These are phyloP conservation scores for Eucommia ulmoides DNA, from an alignment of 257 asterid species.

Conservation along the genomic window DNA sequence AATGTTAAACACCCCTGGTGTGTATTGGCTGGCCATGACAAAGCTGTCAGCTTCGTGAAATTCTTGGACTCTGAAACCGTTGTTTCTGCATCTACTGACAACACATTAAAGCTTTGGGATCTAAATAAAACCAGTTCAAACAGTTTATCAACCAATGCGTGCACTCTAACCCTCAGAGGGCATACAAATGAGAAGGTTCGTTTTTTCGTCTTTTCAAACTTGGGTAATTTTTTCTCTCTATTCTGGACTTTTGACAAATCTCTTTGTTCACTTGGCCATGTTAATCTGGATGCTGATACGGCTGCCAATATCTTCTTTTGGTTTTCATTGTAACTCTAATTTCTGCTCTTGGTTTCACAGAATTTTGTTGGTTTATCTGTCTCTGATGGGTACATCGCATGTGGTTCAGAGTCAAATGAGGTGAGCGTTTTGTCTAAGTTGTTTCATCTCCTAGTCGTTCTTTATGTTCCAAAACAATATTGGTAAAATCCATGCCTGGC, in stretches of 20 bases:
- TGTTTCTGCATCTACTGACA: slow-evolving; percentile 45
- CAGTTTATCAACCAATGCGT: slow-evolving; percentile 28
- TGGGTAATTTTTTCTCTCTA: too few species aligned
- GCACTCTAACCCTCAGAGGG: slow-evolving; percentile 29
- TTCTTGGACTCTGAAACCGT: slow-evolving; percentile 35
- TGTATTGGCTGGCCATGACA: slow-evolving; percentile 38
- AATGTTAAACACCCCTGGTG: slow-evolving; percentile 40
- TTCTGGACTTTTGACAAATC: too few species aligned
- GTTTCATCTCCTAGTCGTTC: too few species aligned
- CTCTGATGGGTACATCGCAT: slow-evolving; percentile 37
- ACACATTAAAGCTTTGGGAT: slow-evolving; percentile 45
- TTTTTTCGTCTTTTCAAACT: neutral
- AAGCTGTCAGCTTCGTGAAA: slow-evolving; percentile 38
- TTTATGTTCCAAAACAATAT: too few species aligned
- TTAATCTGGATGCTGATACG: too few species aligned
- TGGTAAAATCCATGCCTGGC: too few species aligned
- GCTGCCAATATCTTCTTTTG: too few species aligned
- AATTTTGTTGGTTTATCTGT: slow-evolving; percentile 48
- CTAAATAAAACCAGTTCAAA: slow-evolving; percentile 28
- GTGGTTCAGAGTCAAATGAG: slow-evolving; percentile 62
- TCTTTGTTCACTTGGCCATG: too few species aligned
- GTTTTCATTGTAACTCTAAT: neutral
- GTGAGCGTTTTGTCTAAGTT: too few species aligned
- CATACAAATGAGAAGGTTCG: slow-evolving; percentile 35
- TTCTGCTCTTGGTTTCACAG: slow-evolving; percentile 14